These are phyloP conservation scores for Amaranthus palmeri DNA, from an alignment of 148 eudicot genomes.

Conservation along the genomic window DNA sequence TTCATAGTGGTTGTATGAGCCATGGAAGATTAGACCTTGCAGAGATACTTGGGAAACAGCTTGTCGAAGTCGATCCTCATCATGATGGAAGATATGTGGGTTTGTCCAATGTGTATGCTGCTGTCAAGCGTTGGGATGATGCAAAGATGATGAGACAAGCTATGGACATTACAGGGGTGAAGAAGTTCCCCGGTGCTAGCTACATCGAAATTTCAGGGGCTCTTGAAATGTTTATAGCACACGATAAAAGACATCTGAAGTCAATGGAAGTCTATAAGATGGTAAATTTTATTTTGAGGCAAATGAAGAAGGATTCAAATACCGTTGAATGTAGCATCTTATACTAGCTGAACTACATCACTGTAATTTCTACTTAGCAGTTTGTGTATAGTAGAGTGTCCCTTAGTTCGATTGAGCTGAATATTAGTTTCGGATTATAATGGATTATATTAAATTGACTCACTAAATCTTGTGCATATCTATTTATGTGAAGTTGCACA, in stretches of 20 bases:
- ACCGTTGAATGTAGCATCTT: conserved; percentile 17
- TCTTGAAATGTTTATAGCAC: conserved; percentile 74
- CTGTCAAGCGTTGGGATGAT: conserved; percentile 63
- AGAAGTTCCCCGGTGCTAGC: conserved; percentile 76
- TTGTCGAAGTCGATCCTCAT: conserved; percentile 70
- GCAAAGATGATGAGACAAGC: conserved; percentile 60
- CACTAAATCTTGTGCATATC: no score
- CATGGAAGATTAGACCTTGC: conserved; percentile 67
- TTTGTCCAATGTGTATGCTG: conserved; percentile 76
- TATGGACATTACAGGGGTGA: conserved; percentile 80
- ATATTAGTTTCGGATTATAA: no score
- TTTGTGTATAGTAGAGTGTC: no score
- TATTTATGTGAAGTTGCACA: no score
- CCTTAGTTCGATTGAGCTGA: no score
- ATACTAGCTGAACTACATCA: background rate
- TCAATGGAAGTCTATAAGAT: conserved; percentile 44
- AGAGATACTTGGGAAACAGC: conserved; percentile 69
- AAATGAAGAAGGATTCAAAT: conserved; percentile 42
- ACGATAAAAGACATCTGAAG: conserved; percentile 59
- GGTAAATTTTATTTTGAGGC: conserved; percentile 34
- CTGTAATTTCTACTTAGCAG: no score
- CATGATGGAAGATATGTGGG: conserved; percentile 93
- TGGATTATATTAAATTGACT: no score
- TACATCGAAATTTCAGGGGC: conserved; percentile 60
- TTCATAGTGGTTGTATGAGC: conserved; percentile 64